These are phyloP conservation scores for Acanthamoeba lenticulata DNA, from an alignment of 208 protist genomes.

Conservation along the genomic window DNA sequence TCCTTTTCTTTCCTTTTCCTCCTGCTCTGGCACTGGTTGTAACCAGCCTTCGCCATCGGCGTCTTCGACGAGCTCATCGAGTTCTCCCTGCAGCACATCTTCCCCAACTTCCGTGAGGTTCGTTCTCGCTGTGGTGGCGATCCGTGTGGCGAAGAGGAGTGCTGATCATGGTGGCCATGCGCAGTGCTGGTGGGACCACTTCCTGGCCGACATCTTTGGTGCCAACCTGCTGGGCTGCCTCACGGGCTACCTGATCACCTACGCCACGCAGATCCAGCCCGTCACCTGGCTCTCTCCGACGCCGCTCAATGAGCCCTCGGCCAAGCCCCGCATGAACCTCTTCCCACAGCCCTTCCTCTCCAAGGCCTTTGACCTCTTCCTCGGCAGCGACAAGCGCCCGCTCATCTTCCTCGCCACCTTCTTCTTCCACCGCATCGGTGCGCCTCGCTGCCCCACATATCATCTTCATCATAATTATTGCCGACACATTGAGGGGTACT, in stretches of 20 bases:
- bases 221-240: slow-evolving; percentile 57
- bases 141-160: neutral
- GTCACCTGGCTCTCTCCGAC: slow-evolving; percentile 3
- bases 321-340: neutral
- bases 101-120: slow-evolving; percentile 53
- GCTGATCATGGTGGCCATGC: neutral
- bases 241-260: neutral
- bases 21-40: neutral
- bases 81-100: slow-evolving; percentile 54
- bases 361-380: slow-evolving; percentile 32
- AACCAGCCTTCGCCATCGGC: slow-evolving; percentile 4
- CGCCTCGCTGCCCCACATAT: neutral
- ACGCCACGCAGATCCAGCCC: slow-evolving; percentile 13
- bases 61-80: slow-evolving; percentile 47
- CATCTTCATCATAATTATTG: no score
- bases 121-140: neutral
- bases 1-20: neutral
- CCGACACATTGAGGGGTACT: no score
- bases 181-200: slow-evolving; percentile 62
- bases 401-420: slow-evolving; percentile 30
- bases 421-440: slow-evolving; percentile 45
- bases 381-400: slow-evolving; percentile 44
- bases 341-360: neutral
- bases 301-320: neutral
- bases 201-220: slow-evolving; percentile 48